Evolutionary conservation across 768 basidiomycete genomes (phyloP).

Genomic region (Sporobolomyces roseus): DNA sequence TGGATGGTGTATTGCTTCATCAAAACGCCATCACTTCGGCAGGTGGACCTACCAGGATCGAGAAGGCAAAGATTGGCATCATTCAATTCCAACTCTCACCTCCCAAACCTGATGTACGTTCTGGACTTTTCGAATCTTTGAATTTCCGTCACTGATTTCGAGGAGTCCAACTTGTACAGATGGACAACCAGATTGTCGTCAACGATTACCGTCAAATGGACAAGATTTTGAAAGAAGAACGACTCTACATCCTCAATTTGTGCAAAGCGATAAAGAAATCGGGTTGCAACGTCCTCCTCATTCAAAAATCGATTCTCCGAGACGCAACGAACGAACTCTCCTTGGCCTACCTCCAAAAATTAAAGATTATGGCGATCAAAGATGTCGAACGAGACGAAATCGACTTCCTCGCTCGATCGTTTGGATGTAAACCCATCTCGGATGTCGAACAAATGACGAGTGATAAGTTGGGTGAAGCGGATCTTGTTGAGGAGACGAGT

Average conservation of each 20-base stretch:
- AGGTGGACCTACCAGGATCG: conserved; percentile 88
- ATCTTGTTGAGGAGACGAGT: conserved; percentile 84
- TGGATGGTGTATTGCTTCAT: conserved; percentile 91
- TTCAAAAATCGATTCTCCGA: conserved; percentile 98
- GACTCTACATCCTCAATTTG: conserved; percentile 92
- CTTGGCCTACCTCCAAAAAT: conserved; percentile 91
- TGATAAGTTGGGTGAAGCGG: conserved; percentile 95
- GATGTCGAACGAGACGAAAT: conserved; percentile 99
- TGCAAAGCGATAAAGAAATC: conserved; percentile 99
- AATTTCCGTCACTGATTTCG: neutral
- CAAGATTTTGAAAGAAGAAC: conserved; percentile 98
- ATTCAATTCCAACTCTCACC: conserved; percentile 97
- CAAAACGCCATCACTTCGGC: conserved; percentile 87
- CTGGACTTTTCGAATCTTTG: neutral
- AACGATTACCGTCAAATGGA: conserved; percentile 99
- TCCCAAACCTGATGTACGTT: conserved; percentile 85
- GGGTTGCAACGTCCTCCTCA: conserved; percentile 97
- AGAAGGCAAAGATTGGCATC: conserved; percentile 97
- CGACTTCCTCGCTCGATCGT: conserved; percentile 88
- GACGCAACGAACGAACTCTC: conserved; percentile 99
- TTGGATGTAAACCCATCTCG: conserved; percentile 92
- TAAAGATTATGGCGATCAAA: conserved; percentile 93
- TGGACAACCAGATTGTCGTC: conserved; percentile 99
- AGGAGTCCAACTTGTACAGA: conserved; percentile 54
- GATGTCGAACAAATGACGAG: conserved; percentile 97